Evolutionary conservation across 176 grass and related monocot genomes (phyloP).

Genomic region (Cenchrus fungigraminus): DNA sequence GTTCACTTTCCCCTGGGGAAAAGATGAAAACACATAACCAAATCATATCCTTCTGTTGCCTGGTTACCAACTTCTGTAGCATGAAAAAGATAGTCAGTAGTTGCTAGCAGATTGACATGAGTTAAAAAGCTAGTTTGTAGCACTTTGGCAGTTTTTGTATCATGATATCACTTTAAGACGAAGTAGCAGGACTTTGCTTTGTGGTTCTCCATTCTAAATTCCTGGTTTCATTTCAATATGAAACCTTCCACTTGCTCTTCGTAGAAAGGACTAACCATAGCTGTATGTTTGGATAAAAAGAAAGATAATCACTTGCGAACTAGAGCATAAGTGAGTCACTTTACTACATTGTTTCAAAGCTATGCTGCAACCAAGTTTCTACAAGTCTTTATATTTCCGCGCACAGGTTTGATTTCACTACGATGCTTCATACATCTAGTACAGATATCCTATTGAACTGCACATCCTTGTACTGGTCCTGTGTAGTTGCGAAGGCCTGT

Average conservation of each 20-base stretch:
- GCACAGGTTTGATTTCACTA: too few species aligned
- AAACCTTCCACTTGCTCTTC: background rate
- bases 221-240: background rate
- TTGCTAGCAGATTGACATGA: background rate
- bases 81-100: background rate
- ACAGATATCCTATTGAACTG: background rate
- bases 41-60: background rate
- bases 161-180: background rate
- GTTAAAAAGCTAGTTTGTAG: background rate
- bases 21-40: background rate
- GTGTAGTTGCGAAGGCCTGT: background rate
- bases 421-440: too few species aligned
- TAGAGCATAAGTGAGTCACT: too few species aligned
- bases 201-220: background rate
- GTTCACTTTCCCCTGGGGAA: background rate
- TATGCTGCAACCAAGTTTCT: too few species aligned
- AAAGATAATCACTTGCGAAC: background rate
- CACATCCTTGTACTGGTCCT: background rate
- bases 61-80: background rate
- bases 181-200: background rate
- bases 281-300: background rate
- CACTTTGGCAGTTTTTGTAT: background rate
- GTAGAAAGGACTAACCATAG: background rate
- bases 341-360: too few species aligned
- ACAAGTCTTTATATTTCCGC: background rate